Conservation (phyloP, 1,284 basidiomycete genomes). For the Pseudozyma hubeiensis region DNA sequence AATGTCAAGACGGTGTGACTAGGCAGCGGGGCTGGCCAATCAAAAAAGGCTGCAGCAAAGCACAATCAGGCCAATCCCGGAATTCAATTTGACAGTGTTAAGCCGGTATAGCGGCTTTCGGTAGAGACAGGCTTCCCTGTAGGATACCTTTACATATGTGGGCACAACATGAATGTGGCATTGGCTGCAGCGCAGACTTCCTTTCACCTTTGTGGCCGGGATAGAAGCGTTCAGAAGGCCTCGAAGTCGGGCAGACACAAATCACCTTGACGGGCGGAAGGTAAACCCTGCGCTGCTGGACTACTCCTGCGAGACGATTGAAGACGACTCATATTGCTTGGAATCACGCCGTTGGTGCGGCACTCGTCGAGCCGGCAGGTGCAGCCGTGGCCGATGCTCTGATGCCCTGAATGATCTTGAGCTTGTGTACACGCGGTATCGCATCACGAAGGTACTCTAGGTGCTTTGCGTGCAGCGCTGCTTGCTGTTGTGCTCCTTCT, state of each 20-base stretch:
- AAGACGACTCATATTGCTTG: background rate
- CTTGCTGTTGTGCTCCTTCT: constrained; percentile 83
- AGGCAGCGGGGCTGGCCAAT: constrained; percentile 39
- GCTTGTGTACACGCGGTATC: constrained; percentile 51
- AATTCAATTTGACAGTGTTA: too few relatives aligned
- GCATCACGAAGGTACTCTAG: constrained; percentile 84
- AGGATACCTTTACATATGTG: too few relatives aligned
- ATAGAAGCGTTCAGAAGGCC: too few relatives aligned
- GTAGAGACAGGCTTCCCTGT: too few relatives aligned
- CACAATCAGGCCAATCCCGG: constrained; percentile 1
- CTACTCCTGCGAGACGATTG: too few relatives aligned
- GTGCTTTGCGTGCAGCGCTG: constrained; percentile 85
- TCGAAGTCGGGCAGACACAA: too few relatives aligned
- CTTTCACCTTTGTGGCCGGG: too few relatives aligned
- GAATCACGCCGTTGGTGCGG: constrained; percentile 4
- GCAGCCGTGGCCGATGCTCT: constrained; percentile 16
- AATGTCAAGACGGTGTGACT: constrained; percentile 1
- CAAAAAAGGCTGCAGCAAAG: constrained; percentile 8
- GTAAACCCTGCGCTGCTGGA: too few relatives aligned
- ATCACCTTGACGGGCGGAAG: too few relatives aligned
- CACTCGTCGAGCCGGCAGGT: constrained; percentile 1
- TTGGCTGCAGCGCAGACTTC: too few relatives aligned
- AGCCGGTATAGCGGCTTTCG: too few relatives aligned
- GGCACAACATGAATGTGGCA: too few relatives aligned
- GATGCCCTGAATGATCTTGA: constrained; percentile 51